Percentiles rank a stretch among this genome's conserved stretches.
These are phyloP conservation scores for Geotrichum cucujoidarum DNA, from an alignment of 1,139 yeast species.

Conservation along the genomic window DNA sequence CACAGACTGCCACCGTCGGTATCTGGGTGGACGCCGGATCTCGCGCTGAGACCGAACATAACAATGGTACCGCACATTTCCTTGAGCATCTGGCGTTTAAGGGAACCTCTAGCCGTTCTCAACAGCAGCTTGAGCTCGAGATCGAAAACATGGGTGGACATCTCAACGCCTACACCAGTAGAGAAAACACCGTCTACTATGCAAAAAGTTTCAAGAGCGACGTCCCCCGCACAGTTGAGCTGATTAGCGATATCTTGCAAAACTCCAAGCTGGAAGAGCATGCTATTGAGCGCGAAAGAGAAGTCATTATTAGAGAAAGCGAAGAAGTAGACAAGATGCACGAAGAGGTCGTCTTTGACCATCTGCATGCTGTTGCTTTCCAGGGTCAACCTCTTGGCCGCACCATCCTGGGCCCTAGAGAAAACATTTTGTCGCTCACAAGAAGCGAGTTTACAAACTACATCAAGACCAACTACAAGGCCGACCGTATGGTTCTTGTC, in stretches of 20 bases:
- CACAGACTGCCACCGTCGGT: constrained; percentile 94
- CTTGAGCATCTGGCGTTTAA: constrained; percentile 94
- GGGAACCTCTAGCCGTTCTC: constrained; percentile 83
- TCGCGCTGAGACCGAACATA: constrained; percentile 79
- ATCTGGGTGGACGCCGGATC: constrained; percentile 98
- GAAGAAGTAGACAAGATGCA: constrained; percentile 98
- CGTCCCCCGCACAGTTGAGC: constrained; percentile 80
- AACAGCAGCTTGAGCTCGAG: constrained; percentile 79
- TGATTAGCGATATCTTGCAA: constrained; percentile 83
- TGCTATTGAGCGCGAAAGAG: constrained; percentile 93
- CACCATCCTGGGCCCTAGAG: constrained; percentile 94
- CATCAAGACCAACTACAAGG: constrained; percentile 81
- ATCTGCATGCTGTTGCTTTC: constrained; percentile 87
- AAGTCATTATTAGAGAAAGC: constrained; percentile 90
- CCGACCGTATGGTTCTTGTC: constrained; percentile 95
- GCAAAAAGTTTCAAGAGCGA: constrained; percentile 82
- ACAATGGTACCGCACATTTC: constrained; percentile 95
- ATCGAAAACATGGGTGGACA: constrained; percentile 96
- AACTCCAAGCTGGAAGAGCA: constrained; percentile 71
- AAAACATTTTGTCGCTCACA: constrained; percentile 74
- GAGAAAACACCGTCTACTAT: constrained; percentile 95
- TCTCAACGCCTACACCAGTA: constrained; percentile 91
- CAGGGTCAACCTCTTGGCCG: constrained; percentile 91
- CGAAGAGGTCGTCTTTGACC: constrained; percentile 97
- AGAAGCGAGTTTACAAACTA: constrained; percentile 72